Base-by-base conservation (phyloP, 371 early-diverging fungal genomes). In the Lichtheimia hyalospora region DNA sequence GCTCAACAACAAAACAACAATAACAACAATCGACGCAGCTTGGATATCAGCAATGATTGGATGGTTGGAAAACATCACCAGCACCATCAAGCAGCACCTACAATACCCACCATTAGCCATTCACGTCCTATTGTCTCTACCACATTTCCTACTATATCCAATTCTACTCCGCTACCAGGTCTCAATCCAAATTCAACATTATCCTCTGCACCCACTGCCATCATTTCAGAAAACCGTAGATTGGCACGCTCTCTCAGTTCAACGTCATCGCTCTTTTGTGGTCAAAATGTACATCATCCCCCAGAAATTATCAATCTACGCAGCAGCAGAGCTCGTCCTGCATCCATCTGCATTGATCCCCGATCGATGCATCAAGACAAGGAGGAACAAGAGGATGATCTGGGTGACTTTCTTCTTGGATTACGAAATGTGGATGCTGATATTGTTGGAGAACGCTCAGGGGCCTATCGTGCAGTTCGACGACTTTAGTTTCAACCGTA, bases 381-480 rank as follows among this genome's bases (percentile, higher is more conserved):
- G 27, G 57, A 58, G 39, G 58, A 66, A 14, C 21, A 52, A 7
- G 65, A 69, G 1, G 48, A 59, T 40, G 73, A 69, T 16, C 63
- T 81, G 60, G 82, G 82, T 20, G 79, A 76, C 58, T 81, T 81
- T 58, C 54, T 81, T 15, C 60, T 67, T 12, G 71, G 72, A 3
- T 60, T 81, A 14, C 73, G 64, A 50, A 73, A 64, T 25, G 15
- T 74, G 57, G 70, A 71, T 40, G 82, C 74, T 5, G 70, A 78
- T 62, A 70, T 81, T 14, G 74, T 76, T 8, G 77, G 82, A 18
- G 74, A 65, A 56, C 71, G 74, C 24, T 62, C 65, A 12, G 81
- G 77, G 18, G 52, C 63, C 5, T 66, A 69, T 25, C 66, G 71
- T 25, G 62, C 66, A 2, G 69, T 58, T 42, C 64, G 69, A 27